Evolutionary conservation across 2,329 filamentous ascomycete species (phyloP).

Genomic region (Chalaropsis thielavioides): DNA sequence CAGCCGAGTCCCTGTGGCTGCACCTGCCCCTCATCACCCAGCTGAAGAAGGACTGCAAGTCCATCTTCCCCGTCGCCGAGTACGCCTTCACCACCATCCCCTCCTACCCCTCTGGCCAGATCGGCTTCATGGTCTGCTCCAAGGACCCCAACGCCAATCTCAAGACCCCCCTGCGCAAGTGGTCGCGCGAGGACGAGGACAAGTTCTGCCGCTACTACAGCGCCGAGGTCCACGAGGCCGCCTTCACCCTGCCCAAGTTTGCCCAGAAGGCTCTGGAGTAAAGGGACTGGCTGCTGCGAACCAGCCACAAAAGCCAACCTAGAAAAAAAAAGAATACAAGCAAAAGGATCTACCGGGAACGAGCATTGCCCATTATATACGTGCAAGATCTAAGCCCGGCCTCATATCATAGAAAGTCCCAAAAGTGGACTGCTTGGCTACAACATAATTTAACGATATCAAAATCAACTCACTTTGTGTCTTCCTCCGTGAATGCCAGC

Average conservation of each 20-base stretch:
- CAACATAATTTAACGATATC: not conserved
- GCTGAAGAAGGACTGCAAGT: conserved; percentile 92
- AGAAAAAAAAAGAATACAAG: conserved; percentile 2
- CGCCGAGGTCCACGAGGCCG: conserved; percentile 86
- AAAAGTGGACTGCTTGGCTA: not conserved
- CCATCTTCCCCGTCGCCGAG: conserved; percentile 94
- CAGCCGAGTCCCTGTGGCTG: conserved; percentile 99
- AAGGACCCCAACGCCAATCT: conserved; percentile 80
- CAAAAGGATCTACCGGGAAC: not conserved
- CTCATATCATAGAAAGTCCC: not conserved
- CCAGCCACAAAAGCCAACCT: not conserved
- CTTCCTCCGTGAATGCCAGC: not conserved
- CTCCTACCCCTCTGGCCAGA: conserved; percentile 96
- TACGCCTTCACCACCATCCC: conserved; percentile 99
- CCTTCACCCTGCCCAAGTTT: conserved; percentile 87
- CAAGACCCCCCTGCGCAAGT: conserved; percentile 67
- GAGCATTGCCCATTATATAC: not conserved
- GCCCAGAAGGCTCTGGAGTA: conserved; percentile 62
- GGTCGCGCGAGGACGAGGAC: conserved; percentile 78
- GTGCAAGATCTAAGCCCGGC: not conserved
- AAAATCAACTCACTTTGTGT: not conserved
- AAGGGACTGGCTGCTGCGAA: conserved; percentile 11
- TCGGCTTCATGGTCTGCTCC: conserved; percentile 99
- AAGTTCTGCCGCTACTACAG: conserved; percentile 95
- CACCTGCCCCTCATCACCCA: conserved; percentile 86